Percentiles rank a stretch among this genome's conserved stretches.
These are phyloP conservation scores for Diaporthe citriasiana DNA, from an alignment of 2,329 filamentous ascomycete species.

Conservation along the genomic window DNA sequence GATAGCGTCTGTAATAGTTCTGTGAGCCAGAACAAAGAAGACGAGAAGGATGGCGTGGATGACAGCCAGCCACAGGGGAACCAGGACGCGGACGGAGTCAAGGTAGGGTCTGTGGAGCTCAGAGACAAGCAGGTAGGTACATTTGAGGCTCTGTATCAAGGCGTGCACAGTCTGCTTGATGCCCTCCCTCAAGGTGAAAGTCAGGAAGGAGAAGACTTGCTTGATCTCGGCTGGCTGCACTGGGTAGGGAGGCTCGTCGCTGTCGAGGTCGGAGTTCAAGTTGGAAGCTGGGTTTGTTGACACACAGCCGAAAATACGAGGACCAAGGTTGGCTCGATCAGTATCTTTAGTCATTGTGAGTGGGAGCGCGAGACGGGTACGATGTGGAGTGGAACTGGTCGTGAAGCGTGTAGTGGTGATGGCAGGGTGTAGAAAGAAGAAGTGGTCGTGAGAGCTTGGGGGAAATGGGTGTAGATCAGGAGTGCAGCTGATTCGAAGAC, in stretches of 20 bases:
- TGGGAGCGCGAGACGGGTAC: neutral
- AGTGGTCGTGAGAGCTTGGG: too few relatives aligned
- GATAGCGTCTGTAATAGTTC: neutral
- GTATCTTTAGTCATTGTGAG: constrained; percentile 38
- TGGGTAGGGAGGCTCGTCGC: neutral
- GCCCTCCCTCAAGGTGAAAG: constrained; percentile 45
- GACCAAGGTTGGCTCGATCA: neutral
- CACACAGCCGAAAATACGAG: neutral
- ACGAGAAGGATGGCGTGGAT: constrained; percentile 36
- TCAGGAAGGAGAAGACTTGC: constrained; percentile 47
- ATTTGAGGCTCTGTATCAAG: constrained; percentile 29
- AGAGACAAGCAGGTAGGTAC: constrained; percentile 37
- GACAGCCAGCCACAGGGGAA: constrained; percentile 35
- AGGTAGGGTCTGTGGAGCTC: constrained; percentile 37
- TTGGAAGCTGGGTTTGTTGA: neutral
- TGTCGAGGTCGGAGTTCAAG: neutral
- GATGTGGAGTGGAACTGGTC: neutral
- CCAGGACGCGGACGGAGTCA: constrained; percentile 29
- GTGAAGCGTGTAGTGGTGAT: neutral
- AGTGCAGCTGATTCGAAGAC: neutral
- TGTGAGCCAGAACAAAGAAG: constrained; percentile 17
- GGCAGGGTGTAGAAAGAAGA: neutral
- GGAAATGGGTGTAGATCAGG: neutral
- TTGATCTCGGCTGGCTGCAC: neutral
- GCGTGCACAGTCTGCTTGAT: constrained; percentile 27